These are phyloP conservation scores for Purpureocillium lavendulum DNA, from an alignment of 2,329 filamentous ascomycete genomes.

Conservation along the genomic window DNA sequence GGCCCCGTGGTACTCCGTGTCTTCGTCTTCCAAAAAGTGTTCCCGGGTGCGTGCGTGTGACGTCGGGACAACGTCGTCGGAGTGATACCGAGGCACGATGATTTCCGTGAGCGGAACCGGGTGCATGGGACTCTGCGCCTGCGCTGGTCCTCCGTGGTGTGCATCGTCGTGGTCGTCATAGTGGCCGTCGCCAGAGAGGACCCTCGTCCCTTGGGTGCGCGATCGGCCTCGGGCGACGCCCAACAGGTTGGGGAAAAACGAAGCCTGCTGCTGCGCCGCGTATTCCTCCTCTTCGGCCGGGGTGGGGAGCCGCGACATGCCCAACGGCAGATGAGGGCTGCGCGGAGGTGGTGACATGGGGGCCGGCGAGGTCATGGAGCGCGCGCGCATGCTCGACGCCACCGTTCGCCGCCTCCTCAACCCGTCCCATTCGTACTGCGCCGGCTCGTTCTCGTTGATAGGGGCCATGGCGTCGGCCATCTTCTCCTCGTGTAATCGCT, in stretches of 20 bases:
- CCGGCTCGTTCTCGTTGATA: slow-evolving; percentile 66
- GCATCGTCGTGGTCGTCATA: slow-evolving; percentile 24
- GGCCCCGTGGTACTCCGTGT: slow-evolving; percentile 41
- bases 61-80: slow-evolving; percentile 30
- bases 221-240: slow-evolving; percentile 28
- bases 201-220: too few relatives aligned
- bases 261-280: slow-evolving; percentile 32
- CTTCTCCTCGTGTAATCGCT: slow-evolving; percentile 72
- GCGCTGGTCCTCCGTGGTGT: slow-evolving; percentile 1
- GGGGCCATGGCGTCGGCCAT: slow-evolving; percentile 61
- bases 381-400: slow-evolving; percentile 20
- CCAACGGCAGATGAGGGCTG: slow-evolving; percentile 40
- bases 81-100: slow-evolving; percentile 37
- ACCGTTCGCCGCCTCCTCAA: slow-evolving; percentile 64
- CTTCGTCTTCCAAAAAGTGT: slow-evolving; percentile 35
- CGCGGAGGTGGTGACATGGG: slow-evolving; percentile 16
- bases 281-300: slow-evolving; percentile 51
- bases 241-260: slow-evolving; percentile 44
- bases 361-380: slow-evolving; percentile 17
- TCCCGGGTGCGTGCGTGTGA: slow-evolving; percentile 30
- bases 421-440: slow-evolving; percentile 80
- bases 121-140: slow-evolving; percentile 45
- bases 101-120: slow-evolving; percentile 58
- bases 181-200: neutral
- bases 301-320: slow-evolving; percentile 74